Conservation (phyloP, 306 rosid species). For the Corylus americana region DNA sequence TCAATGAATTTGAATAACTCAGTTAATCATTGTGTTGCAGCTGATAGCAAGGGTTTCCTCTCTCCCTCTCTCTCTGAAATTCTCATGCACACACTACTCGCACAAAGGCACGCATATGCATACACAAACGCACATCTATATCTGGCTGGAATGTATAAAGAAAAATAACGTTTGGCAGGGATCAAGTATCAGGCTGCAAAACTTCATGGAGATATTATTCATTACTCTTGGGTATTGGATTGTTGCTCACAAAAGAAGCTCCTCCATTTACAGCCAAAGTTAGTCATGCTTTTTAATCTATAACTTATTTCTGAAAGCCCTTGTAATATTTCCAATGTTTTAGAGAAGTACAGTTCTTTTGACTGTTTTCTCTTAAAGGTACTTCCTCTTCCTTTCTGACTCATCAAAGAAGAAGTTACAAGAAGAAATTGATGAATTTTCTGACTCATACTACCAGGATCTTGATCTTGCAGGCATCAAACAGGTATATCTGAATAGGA, state of each 20-base stretch:
- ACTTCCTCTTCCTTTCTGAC: slow-evolving; percentile 73
- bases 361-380: slow-evolving; percentile 45
- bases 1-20: slow-evolving; percentile 88
- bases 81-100: not conserved
- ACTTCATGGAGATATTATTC: slow-evolving; percentile 76
- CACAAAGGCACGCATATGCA: not conserved
- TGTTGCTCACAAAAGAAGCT: slow-evolving; percentile 69
- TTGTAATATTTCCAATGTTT: not conserved
- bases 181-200: slow-evolving; percentile 86
- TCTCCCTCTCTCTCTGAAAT: slow-evolving; percentile 39
- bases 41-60: slow-evolving; percentile 80
- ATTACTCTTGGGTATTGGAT: slow-evolving; percentile 74
- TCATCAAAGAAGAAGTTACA: slow-evolving; percentile 68
- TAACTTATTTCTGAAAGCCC: slow-evolving; percentile 20
- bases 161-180: slow-evolving; percentile 50
- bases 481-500: slow-evolving; percentile 49
- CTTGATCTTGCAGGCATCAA: slow-evolving; percentile 69
- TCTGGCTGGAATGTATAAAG: slow-evolving; percentile 29
- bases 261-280: slow-evolving; percentile 76
- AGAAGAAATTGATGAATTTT: slow-evolving; percentile 85
- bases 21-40: slow-evolving; percentile 87
- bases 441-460: slow-evolving; percentile 82
- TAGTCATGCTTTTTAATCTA: slow-evolving; percentile 32
- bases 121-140: not conserved
- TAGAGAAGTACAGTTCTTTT: slow-evolving; percentile 29